phyloP scores from a whole-genome alignment of 345 rosid species.

The Mercurialis annua region DNA sequence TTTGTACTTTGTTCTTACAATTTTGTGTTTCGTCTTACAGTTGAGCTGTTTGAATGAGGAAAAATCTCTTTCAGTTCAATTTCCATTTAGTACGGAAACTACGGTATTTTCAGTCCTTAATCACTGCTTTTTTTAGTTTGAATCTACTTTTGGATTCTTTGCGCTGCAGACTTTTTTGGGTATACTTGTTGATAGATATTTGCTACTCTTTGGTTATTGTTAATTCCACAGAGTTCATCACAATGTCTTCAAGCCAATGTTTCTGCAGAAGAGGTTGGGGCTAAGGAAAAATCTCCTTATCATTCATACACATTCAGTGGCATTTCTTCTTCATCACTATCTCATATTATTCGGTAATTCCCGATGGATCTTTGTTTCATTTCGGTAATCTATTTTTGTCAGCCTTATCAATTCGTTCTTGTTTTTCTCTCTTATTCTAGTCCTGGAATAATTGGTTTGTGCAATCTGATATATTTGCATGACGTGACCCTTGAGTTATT shows the following conservation, averaged over 20 bases:
- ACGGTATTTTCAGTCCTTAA: slow-evolving; percentile 44
- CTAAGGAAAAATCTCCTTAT: slow-evolving; percentile 79
- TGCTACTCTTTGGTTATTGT: slow-evolving; percentile 9
- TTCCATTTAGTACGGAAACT: slow-evolving; percentile 52
- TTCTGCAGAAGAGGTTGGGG: slow-evolving; percentile 86
- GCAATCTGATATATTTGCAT: not conserved
- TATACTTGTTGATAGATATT: slow-evolving; percentile 11
- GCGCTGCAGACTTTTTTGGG: not conserved
- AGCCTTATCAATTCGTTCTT: not conserved
- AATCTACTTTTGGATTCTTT: slow-evolving; percentile 6
- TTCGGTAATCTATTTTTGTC: not conserved
- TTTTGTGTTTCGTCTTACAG: slow-evolving; percentile 44
- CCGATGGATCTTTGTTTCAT: not conserved
- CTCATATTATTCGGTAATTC: slow-evolving; percentile 76
- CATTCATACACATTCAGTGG: slow-evolving; percentile 59
- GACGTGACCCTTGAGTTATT: not conserved
- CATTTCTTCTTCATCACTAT: slow-evolving; percentile 63
- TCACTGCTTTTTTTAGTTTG: slow-evolving; percentile 10
- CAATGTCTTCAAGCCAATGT: slow-evolving; percentile 63
- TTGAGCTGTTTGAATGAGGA: slow-evolving; percentile 57
- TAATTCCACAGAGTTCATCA: slow-evolving; percentile 49
- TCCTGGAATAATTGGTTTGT: not conserved
- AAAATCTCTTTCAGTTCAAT: slow-evolving; percentile 65
- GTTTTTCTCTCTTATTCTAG: not conserved
- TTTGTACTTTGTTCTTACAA: not conserved